A percentile compares a stretch with the other conserved stretches of the same genome.
Conservation (phyloP, 1,284 basidiomycete genomes). For the Malassezia slooffiae region DNA sequence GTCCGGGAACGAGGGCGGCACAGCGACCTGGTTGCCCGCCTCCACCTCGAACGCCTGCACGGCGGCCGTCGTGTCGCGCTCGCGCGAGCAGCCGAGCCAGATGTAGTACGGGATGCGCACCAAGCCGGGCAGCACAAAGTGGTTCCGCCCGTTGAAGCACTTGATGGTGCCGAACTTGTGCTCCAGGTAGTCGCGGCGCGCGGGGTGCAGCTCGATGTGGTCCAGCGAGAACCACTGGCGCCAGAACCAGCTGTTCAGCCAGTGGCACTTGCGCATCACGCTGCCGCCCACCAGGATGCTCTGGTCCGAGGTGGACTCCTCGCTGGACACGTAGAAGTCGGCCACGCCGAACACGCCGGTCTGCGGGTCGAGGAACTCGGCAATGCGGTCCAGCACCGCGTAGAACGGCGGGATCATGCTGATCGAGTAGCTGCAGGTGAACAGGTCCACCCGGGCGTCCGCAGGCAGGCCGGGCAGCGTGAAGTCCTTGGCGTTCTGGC, state of each 20-base stretch:
- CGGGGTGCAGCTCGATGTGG: slow-evolving; percentile 61
- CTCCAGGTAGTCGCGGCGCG: slow-evolving; percentile 59
- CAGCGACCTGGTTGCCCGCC: slow-evolving; percentile 54
- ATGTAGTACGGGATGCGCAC: slow-evolving; percentile 64
- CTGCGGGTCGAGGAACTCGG: slow-evolving; percentile 59
- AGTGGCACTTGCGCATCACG: slow-evolving; percentile 59
- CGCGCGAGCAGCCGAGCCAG: slow-evolving; percentile 63
- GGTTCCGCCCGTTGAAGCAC: slow-evolving; percentile 62
- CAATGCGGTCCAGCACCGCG: slow-evolving; percentile 60
- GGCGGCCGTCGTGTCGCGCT: slow-evolving; percentile 56
- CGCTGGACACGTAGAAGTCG: slow-evolving; percentile 68
- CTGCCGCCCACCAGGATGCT: slow-evolving; percentile 56
- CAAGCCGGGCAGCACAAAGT: slow-evolving; percentile 60
- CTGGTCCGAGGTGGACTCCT: slow-evolving; percentile 55
- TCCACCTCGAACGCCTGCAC: slow-evolving; percentile 62
- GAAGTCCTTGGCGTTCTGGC: slow-evolving; percentile 65
- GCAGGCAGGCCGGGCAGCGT: slow-evolving; percentile 52
- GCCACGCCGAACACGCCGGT: slow-evolving; percentile 61
- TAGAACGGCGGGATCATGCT: slow-evolving; percentile 58
- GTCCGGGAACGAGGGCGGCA: slow-evolving; percentile 44
- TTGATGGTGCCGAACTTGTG: slow-evolving; percentile 64
- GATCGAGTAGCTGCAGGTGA: slow-evolving; percentile 46
- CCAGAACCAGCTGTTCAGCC: slow-evolving; percentile 66
- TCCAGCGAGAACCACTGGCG: slow-evolving; percentile 61
- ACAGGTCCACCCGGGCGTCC: slow-evolving; percentile 39